A percentile compares a stretch with the other conserved stretches of the same genome.
Evolutionary conservation across 2,329 filamentous ascomycete genomes (phyloP).

Genomic region (Ophiostoma angusticollis): DNA sequence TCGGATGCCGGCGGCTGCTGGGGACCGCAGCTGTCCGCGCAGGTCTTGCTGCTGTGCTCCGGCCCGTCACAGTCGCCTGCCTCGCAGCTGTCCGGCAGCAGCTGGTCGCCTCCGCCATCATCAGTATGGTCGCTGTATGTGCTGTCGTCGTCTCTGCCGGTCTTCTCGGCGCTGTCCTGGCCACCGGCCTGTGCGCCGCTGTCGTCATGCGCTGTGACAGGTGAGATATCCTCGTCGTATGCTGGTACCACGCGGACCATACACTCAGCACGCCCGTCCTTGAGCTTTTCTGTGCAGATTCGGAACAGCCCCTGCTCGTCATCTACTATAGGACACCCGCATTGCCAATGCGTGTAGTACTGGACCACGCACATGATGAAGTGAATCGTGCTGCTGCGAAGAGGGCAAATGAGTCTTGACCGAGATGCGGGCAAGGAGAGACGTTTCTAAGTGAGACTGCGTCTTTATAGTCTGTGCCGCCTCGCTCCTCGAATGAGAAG

Average conservation of each 20-base stretch:
- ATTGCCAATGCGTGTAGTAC: constrained; percentile 5
- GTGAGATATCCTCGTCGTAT: background rate
- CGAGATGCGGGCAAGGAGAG: no score
- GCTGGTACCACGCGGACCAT: background rate
- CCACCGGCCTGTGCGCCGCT: background rate
- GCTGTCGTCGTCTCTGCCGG: background rate
- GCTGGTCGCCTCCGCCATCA: no score
- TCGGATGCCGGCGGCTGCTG: background rate
- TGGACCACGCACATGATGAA: constrained; percentile 6
- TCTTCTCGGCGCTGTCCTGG: background rate
- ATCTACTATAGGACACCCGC: constrained; percentile 5
- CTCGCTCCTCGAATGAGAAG: no score
- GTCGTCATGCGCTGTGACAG: background rate
- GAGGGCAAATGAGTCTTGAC: no score
- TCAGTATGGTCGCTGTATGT: background rate
- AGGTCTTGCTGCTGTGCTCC: no score
- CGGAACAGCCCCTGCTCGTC: background rate
- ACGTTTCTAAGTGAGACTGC: no score
- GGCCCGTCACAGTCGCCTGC: no score
- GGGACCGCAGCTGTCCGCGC: background rate
- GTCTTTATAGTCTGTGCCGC: no score
- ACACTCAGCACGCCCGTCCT: background rate
- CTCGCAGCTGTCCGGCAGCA: no score
- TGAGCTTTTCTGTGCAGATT: constrained; percentile 1
- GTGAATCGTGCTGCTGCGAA: no score